Evolutionary conservation across 225 moss, liverwort and hornwort genomes (phyloP).

Genomic region (Marchantia paleacea): DNA sequence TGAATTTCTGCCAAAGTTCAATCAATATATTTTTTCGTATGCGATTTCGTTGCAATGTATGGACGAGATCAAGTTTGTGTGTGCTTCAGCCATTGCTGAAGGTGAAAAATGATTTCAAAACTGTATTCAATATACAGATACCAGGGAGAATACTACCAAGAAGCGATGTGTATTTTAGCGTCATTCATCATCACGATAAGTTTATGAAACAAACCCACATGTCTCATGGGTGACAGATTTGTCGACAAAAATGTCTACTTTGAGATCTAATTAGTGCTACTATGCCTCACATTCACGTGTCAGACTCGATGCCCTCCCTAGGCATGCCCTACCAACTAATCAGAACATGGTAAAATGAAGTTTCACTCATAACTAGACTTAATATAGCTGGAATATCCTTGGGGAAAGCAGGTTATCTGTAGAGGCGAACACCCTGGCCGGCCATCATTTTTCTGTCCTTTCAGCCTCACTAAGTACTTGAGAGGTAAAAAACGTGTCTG

Average conservation of each 20-base stretch:
- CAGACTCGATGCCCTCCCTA: background rate
- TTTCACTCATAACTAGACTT: background rate
- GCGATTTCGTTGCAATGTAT: too few relatives aligned
- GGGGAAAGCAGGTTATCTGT: background rate
- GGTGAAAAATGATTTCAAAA: too few relatives aligned
- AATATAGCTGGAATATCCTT: background rate
- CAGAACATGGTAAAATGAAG: background rate
- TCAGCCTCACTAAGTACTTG: background rate
- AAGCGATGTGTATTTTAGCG: background rate
- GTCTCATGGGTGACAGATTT: background rate
- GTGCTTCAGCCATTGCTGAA: too few relatives aligned
- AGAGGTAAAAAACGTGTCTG: slow-evolving; percentile 3
- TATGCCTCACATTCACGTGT: background rate
- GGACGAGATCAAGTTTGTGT: too few relatives aligned
- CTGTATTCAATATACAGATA: too few relatives aligned
- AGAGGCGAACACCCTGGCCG: background rate
- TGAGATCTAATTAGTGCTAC: background rate
- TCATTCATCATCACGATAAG: background rate
- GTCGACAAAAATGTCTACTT: background rate
- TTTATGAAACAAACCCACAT: background rate
- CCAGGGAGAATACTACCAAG: background rate
- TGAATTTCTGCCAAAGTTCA: too few relatives aligned
- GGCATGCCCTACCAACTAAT: background rate
- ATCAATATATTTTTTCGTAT: too few relatives aligned
- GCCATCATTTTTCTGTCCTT: background rate